phyloP scores from a whole-genome alignment of 2,329 filamentous ascomycete genomes.

The Monilinia aucupariae region DNA sequence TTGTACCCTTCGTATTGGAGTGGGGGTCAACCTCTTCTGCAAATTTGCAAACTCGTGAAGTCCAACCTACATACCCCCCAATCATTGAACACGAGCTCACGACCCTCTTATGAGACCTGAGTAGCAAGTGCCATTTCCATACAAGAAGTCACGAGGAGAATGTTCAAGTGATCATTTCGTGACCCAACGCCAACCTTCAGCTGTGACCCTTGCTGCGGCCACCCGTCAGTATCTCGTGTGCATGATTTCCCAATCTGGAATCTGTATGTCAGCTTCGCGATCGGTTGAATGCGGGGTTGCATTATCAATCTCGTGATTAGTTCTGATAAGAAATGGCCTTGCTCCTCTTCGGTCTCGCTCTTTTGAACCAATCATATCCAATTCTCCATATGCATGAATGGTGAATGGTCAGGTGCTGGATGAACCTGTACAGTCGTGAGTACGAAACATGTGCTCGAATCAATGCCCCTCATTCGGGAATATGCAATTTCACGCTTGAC shows the following conservation, averaged over 20 bases:
- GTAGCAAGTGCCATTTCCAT: not conserved
- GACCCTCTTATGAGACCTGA: not conserved
- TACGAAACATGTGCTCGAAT: not conserved
- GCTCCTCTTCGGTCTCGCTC: not conserved
- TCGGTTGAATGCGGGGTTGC: not conserved
- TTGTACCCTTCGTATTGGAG: not conserved
- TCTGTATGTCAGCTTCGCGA: not conserved
- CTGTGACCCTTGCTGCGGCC: not conserved
- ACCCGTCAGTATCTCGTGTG: slow-evolving; percentile 3
- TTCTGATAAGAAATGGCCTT: not conserved
- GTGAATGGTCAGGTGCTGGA: not conserved
- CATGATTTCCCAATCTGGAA: not conserved
- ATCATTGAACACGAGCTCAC: not conserved
- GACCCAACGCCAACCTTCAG: slow-evolving; percentile 9
- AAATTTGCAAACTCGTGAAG: slow-evolving; percentile 4
- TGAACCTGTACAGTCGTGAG: not conserved
- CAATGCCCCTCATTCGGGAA: not conserved
- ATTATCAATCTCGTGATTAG: not conserved
- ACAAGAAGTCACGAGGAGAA: not conserved
- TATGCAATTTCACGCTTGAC: not conserved
- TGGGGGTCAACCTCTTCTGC: not conserved
- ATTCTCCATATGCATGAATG: not conserved
- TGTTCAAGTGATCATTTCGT: slow-evolving; percentile 14
- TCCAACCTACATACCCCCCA: not conserved
- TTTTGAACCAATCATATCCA: not conserved